Base-by-base conservation (phyloP, 768 basidiomycete genomes). In the Auriculariales sp. region DNA sequence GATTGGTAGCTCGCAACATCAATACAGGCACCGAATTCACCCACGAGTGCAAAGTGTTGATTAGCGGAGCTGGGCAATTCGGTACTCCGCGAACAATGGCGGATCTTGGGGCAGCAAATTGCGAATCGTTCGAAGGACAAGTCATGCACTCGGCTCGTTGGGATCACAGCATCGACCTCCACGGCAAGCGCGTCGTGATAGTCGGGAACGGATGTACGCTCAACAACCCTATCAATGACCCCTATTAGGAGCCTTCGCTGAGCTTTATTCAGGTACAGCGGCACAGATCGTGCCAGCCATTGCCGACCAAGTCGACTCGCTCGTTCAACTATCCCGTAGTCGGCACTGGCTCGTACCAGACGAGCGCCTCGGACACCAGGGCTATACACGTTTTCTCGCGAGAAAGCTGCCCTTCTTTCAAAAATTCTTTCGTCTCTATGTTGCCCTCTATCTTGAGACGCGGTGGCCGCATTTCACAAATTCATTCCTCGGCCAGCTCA, bases 201-300 rank as follows among this genome's bases (percentile, higher is more conserved):
- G 51, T 60, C 28, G 59, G 59, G 11, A 60, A 60, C 32, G 59
- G 59, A 29, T 60, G 59, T 52, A 22, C 25, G 49, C 50, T 4
- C 34, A 24, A 9, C n/a, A 49, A 47, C 14, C 46, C 49, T 27
- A 24, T 49, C 24, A 33, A 36, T 30, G 28, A 31, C 15, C 17
- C 19, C 17, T 30, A 49, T 11, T 49, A 49, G 25, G 31, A 46
- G 14, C 49, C 29, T 28, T 3, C 28, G 33, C 9, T 47, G 5
- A 32, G 14, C 15, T 14, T 45, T 15, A 24, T 4, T 3, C 44
- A 53, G 53, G 53, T 35, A 47, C 52, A 4, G 59, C 56, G 0
- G 45, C 50, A 3, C 58, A 60, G 42, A 49, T 56, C 14, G 47
- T 59, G 1, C 59, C 59, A 33, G 52, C 50, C 10, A 46, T 60